Evolutionary conservation across 495 filamentous ascomycete species (phyloP).

Genomic region (Massariosphaeria phaeospora): DNA sequence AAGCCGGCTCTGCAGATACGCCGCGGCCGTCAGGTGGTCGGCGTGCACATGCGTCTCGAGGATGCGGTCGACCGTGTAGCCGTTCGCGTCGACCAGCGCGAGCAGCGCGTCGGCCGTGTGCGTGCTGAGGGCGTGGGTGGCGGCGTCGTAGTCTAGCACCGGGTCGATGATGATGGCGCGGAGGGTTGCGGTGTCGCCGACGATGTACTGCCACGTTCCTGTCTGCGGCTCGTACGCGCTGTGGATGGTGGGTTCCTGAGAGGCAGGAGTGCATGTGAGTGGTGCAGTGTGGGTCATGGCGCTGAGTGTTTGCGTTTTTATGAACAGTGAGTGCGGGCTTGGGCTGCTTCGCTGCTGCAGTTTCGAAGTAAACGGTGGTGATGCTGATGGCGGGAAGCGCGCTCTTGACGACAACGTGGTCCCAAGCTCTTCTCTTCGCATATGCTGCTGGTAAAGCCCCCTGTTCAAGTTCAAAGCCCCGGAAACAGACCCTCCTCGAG

Average conservation of each 20-base stretch:
- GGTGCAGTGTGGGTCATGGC: too few species aligned
- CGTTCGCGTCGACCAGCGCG: conserved; percentile 39
- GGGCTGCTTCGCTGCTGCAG: too few species aligned
- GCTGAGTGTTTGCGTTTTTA: too few species aligned
- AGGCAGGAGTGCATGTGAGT: too few species aligned
- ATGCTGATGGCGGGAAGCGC: too few species aligned
- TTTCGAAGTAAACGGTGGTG: too few species aligned
- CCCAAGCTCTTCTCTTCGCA: too few species aligned
- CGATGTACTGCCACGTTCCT: conserved; percentile 60
- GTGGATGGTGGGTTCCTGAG: conserved; percentile 36
- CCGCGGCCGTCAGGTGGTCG: conserved; percentile 56
- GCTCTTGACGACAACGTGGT: too few species aligned
- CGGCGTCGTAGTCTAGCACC: conserved; percentile 54
- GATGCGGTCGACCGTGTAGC: conserved; percentile 47
- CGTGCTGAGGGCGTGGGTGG: conserved; percentile 46
- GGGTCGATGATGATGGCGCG: conserved; percentile 55
- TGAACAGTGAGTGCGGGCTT: too few species aligned
- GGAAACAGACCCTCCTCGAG: too few species aligned
- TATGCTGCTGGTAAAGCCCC: too few species aligned
- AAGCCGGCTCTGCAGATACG: conserved; percentile 51
- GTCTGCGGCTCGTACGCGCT: conserved; percentile 44
- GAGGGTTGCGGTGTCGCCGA: conserved; percentile 48
- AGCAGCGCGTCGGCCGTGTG: conserved; percentile 49
- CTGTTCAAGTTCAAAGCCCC: too few species aligned
- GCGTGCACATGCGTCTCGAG: conserved; percentile 61